phyloP scores from a whole-genome alignment of 148 eudicot species.

The Heliamphora exappendiculata region DNA sequence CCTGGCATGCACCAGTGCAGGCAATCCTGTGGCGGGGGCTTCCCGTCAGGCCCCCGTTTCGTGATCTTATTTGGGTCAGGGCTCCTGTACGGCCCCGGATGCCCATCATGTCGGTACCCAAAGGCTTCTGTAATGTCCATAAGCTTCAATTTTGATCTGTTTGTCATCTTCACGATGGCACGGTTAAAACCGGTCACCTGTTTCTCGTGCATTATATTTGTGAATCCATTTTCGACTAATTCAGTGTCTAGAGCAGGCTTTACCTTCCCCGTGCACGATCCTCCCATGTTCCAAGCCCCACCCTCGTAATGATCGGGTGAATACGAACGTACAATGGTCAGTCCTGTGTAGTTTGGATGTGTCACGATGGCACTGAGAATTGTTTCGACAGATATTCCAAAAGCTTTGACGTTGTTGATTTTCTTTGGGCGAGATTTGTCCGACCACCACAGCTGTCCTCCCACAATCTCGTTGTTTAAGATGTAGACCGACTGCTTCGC shows the following conservation, averaged over 20 bases:
- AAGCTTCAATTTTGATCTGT: slow-evolving; percentile 50
- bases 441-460: slow-evolving; percentile 86
- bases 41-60: slow-evolving; percentile 64
- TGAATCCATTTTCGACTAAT: slow-evolving; percentile 60
- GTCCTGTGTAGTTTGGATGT: slow-evolving; percentile 59
- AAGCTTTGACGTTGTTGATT: slow-evolving; percentile 68
- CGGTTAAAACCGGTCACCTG: slow-evolving; percentile 58
- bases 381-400: slow-evolving; percentile 76
- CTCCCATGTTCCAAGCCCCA: slow-evolving; percentile 94
- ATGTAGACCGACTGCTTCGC: slow-evolving; percentile 79
- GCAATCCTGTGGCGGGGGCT: slow-evolving; percentile 96
- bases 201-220: slow-evolving; percentile 72
- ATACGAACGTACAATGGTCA: slow-evolving; percentile 67
- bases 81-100: slow-evolving; percentile 85
- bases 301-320: slow-evolving; percentile 97
- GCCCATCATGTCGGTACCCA: slow-evolving; percentile 84
- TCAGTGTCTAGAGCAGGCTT: slow-evolving; percentile 49
- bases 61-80: slow-evolving; percentile 69
- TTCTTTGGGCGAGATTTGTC: slow-evolving; percentile 36
- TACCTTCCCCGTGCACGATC: slow-evolving; percentile 85
- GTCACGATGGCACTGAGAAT: slow-evolving; percentile 58
- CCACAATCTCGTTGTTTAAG: slow-evolving; percentile 74
- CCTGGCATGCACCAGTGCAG: slow-evolving; percentile 99
- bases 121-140: slow-evolving; percentile 82
- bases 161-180: slow-evolving; percentile 45